Evolutionary conservation across 1,284 basidiomycete genomes (phyloP).

Genomic region (Cyathus pygmaeus): DNA sequence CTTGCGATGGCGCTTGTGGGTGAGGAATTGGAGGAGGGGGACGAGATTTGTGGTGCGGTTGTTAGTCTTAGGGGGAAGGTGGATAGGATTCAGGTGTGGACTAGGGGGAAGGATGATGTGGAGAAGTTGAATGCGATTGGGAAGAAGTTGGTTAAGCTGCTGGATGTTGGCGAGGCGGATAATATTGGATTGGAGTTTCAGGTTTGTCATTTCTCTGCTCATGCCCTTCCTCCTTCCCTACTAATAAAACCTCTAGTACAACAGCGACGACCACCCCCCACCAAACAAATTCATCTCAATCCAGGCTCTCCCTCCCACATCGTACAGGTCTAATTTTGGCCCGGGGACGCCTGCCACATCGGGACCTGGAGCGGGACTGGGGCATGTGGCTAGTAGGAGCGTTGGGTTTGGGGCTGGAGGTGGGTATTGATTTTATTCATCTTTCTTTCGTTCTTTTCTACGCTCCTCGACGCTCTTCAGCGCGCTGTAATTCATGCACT

Average conservation of each 20-base stretch:
- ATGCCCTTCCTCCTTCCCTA: no score
- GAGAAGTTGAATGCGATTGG: constrained; percentile 87
- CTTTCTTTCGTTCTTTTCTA: no score
- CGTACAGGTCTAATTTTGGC: background rate
- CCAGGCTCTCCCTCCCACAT: background rate
- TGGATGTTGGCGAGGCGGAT: constrained; percentile 84
- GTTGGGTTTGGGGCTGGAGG: no score
- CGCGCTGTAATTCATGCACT: no score
- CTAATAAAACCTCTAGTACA: background rate
- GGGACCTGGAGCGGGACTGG: background rate
- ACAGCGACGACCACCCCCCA: background rate
- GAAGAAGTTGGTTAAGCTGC: constrained; percentile 79
- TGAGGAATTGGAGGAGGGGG: constrained; percentile 86
- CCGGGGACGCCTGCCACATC: background rate
- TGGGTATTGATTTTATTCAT: no score
- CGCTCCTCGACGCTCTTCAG: no score
- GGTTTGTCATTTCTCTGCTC: constrained; percentile 51
- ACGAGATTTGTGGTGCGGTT: constrained; percentile 91
- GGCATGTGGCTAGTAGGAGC: no score
- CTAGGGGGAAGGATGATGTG: constrained; percentile 82
- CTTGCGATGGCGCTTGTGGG: constrained; percentile 92
- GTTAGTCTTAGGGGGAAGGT: constrained; percentile 89
- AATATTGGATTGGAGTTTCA: constrained; percentile 90
- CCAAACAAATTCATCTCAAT: background rate
- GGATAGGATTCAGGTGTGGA: constrained; percentile 93